Percentiles rank a stretch among this genome's conserved stretches.
Conservation (phyloP, 2,329 filamentous ascomycete genomes). For the Nannizziopsis arthrosporioides region DNA sequence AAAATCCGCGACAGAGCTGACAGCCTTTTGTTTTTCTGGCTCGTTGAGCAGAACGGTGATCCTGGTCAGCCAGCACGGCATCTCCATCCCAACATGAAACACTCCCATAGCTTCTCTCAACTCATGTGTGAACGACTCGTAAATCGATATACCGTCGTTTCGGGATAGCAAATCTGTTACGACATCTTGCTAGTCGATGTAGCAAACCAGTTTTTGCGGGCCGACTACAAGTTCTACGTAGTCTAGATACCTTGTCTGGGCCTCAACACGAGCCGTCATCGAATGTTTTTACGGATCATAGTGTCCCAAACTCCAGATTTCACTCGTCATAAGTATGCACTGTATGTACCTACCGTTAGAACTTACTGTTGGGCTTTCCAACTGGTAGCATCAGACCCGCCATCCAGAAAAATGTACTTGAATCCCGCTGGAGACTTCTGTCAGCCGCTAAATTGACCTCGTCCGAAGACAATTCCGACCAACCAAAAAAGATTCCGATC, state of each 20-base stretch:
- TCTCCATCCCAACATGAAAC: not conserved
- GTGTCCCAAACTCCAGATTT: no score
- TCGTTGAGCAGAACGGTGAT: not conserved
- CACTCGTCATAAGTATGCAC: no score
- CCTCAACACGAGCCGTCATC: no score
- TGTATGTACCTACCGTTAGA: not conserved
- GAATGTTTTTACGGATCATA: no score
- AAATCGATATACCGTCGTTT: not conserved
- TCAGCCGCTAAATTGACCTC: conserved; percentile 5
- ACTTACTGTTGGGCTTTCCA: conserved; percentile 2
- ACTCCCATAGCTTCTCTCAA: not conserved
- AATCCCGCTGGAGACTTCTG: not conserved
- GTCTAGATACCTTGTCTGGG: no score
- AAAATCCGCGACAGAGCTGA: no score
- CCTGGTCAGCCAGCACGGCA: not conserved
- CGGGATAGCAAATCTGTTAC: not conserved
- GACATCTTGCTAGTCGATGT: not conserved
- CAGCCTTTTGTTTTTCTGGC: not conserved
- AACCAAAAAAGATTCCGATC: conserved; percentile 9
- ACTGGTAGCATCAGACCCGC: conserved; percentile 5
- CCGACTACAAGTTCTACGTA: not conserved
- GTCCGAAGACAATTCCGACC: not conserved
- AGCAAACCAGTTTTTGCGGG: not conserved
- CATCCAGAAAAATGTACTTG: not conserved
- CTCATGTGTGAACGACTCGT: not conserved